These are phyloP conservation scores for Lentinula detonsa DNA, from an alignment of 768 basidiomycete species.

Conservation along the genomic window DNA sequence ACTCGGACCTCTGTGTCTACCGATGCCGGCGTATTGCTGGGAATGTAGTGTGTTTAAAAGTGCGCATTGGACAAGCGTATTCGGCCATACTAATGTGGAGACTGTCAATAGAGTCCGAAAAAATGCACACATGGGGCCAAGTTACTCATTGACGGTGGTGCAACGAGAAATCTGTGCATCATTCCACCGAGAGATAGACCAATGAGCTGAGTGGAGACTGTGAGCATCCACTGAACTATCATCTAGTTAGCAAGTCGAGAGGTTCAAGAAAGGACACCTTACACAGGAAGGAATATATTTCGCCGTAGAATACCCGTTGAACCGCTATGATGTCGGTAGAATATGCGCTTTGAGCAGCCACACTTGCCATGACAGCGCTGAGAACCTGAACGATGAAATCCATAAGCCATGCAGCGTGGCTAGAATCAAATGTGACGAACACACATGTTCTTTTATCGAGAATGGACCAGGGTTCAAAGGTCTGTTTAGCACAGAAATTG, in stretches of 20 bases:
- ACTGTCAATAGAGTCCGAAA: not conserved
- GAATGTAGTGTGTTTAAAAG: conserved; percentile 75
- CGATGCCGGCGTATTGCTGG: conserved; percentile 57
- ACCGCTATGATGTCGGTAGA: conserved; percentile 70
- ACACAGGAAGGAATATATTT: conserved; percentile 56
- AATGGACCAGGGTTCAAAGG: conserved; percentile 73
- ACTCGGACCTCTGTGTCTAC: conserved; percentile 52
- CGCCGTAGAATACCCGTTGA: conserved; percentile 60
- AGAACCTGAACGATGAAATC: conserved; percentile 26
- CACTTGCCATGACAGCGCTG: conserved; percentile 44
- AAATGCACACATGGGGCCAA: not conserved
- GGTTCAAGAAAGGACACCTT: conserved; percentile 13
- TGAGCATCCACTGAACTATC: conserved; percentile 64
- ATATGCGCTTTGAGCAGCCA: conserved; percentile 57
- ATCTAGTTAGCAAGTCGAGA: conserved; percentile 8
- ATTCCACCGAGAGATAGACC: conserved; percentile 77
- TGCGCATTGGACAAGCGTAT: conserved; percentile 64
- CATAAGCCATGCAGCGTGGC: not conserved
- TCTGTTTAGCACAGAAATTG: conserved; percentile 50
- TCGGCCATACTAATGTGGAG: conserved; percentile 57
- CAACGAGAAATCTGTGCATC: conserved; percentile 65
- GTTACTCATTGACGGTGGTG: conserved; percentile 45
- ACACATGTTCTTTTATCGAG: conserved; percentile 71
- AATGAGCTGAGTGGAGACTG: conserved; percentile 63
- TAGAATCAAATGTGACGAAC: conserved; percentile 11